Percentiles rank a stretch among this genome's conserved stretches.
Evolutionary conservation across 2,329 filamentous ascomycete species (phyloP).

Genomic region (Cylindrodendrum hubeiense): DNA sequence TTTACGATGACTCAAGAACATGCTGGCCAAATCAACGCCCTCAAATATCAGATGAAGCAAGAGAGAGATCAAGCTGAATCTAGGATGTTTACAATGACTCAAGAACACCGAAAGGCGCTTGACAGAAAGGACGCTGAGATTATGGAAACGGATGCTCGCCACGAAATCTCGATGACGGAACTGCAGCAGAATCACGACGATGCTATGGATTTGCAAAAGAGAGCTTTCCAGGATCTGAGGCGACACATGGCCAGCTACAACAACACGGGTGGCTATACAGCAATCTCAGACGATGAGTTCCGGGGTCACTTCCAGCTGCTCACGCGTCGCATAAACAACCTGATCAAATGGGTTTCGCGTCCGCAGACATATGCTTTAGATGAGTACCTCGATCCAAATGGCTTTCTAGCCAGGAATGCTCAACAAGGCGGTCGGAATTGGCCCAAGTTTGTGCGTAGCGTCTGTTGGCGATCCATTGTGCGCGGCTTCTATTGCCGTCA

Average conservation of each 20-base stretch:
- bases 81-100: neutral
- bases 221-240: conserved; percentile 1
- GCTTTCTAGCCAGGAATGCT: conserved; percentile 19
- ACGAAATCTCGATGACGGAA: neutral
- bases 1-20: neutral
- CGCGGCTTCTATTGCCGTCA: conserved; percentile 22
- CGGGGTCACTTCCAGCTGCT: conserved; percentile 11
- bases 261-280: conserved; percentile 2
- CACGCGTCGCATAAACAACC: conserved; percentile 19
- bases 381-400: conserved; percentile 13
- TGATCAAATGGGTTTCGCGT: conserved; percentile 16
- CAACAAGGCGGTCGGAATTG: conserved; percentile 26
- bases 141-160: neutral
- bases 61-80: neutral
- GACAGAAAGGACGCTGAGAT: neutral
- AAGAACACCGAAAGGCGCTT: neutral
- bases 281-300: conserved; percentile 23
- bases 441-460: conserved; percentile 24
- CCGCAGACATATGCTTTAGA: neutral
- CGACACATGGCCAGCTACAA: conserved; percentile 27
- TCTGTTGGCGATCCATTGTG: conserved; percentile 25
- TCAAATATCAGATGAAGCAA: neutral
- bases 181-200: neutral
- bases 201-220: neutral
- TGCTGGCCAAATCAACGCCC: no score